These are phyloP conservation scores for Pichia manshurica DNA, from an alignment of 805 yeast species.

Conservation along the genomic window DNA sequence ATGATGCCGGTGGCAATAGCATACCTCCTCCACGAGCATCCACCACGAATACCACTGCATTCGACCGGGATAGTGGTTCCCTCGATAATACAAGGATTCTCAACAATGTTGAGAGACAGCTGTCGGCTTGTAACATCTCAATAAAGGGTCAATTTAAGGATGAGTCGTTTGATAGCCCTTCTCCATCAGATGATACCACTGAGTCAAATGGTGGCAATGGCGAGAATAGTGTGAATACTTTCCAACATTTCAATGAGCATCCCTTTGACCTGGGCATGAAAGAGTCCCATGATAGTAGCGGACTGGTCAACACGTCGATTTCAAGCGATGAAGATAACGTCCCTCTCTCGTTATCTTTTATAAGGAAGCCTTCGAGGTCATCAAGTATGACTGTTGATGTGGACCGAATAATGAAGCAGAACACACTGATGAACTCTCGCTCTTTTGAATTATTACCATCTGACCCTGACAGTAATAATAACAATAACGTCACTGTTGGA, in stretches of 20 bases:
- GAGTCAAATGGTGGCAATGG: no score
- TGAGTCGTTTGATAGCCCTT: no score
- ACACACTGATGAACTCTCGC: constrained; percentile 27
- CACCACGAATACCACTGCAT: neutral
- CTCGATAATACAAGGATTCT: neutral
- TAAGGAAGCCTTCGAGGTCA: constrained; percentile 30
- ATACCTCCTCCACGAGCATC: neutral
- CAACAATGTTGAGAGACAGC: constrained; percentile 3
- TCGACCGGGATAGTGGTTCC: no score
- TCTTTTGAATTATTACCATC: neutral
- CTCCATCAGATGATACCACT: no score
- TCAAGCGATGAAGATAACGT: constrained; percentile 17
- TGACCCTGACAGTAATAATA: neutral
- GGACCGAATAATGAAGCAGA: constrained; percentile 27
- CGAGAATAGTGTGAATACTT: no score
- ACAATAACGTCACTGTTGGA: neutral
- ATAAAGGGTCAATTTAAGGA: no score
- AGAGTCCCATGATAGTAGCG: no score
- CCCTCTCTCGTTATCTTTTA: constrained; percentile 30
- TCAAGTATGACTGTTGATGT: constrained; percentile 18
- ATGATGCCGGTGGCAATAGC: no score
- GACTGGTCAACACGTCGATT: no score
- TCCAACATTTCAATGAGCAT: no score
- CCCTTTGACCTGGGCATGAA: no score
- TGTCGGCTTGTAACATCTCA: constrained; percentile 2